Evolutionary conservation across 2,329 filamentous ascomycete genomes (phyloP), one percentile per base, ranked within the genome.

Genomic region (Colletotrichum sp.): DNA sequence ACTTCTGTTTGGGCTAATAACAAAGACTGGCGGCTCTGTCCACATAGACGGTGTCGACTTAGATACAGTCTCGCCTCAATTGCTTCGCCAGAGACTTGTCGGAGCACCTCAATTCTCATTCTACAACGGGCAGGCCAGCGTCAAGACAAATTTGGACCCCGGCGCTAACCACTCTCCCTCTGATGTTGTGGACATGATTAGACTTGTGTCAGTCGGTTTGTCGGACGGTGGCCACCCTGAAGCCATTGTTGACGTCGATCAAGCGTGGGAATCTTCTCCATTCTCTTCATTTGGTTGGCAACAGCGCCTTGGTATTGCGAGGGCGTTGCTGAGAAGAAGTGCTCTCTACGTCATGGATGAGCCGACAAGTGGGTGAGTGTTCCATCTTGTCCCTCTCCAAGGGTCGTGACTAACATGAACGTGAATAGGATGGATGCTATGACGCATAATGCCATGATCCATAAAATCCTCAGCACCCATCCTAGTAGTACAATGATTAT

Each of bases 101-200:
- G 57, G 57, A 34, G 57, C n/a, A 12, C 57, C 57, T 62, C 57
- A 62, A 13, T 62, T 62, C 6, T 30, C 57, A 30, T 62, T 62
- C 10, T 32, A n/a, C 28, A 32, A 62, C 28, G 30, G 59, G 2
- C 28, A n/a, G 12, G 28, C 57, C 2, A 62, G 59, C 59, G 59
- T 62, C 26, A 62, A 62, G 28, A n/a, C 0, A 18, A 62, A 62
- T 32, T 2, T 62, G 6, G 59, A 62, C 6, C 59, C 59, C 0
- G n/a, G n/a, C 59, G 18, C 6, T 0, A 13, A 34, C 1, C 18
- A 32, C 12, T 62, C 59, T 10, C 26, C 9, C 4, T 28, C 59
- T 30, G 28, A 34, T 30, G 28, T 62, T 32, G 28, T n/a, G 18
- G 59, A 32, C 0, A 62, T 62, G 59, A 62, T 62, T 34, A 28